Evolutionary conservation across 2,329 filamentous ascomycete species (phyloP), one percentile per base, ranked within the genome.

Genomic region (Beauveria sp.): DNA sequence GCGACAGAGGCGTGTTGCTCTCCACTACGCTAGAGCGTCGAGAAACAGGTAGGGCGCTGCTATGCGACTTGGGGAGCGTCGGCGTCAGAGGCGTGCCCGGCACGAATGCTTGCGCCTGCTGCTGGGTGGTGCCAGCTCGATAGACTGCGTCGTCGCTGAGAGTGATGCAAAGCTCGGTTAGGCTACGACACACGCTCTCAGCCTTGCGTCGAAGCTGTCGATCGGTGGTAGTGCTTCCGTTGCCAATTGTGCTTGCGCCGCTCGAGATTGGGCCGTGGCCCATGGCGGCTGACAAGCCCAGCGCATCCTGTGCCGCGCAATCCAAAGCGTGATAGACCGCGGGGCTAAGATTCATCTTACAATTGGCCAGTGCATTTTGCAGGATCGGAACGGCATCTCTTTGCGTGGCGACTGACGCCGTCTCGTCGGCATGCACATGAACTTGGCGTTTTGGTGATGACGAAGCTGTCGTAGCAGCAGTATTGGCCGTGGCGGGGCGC

Each of bases 151-250:
- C 83, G 64, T 90, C 89, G 34, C 87, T 86, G 59, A 99, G 77
- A 1, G 92, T 90, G 61, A 99, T 83, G 70, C 91, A 96, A 7
- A 99, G 80, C 73, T 99, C 94, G 0, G 93, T 97, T 65, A 99
- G 77, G 69, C 90, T 94, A 59, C 93, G 88, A 72, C 94, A 97
- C 70, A 99, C 86, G 69, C 89, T 92, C 70, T 99, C 93, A 30
- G 91, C 91, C 73, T 96, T 97, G 64, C 93, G 86, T 54, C 92
- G 86, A 18, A 96, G 80, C 70, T 96, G 91, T 55, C 94, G 85
- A 71, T 99, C 93, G 1, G 90, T 87, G 12, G 86, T 75, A 1
- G 78, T 79, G 14, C 76, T 73, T 55, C 75, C 74, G 40, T 77
- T 74, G 34, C 87, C 84, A 62, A 87, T 82, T 55, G 81, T 78